A percentile compares a stretch with the other conserved stretches of the same genome.
phyloP scores from a whole-genome alignment of 176 grass and related monocot genomes.

The Olyra latifolia region DNA sequence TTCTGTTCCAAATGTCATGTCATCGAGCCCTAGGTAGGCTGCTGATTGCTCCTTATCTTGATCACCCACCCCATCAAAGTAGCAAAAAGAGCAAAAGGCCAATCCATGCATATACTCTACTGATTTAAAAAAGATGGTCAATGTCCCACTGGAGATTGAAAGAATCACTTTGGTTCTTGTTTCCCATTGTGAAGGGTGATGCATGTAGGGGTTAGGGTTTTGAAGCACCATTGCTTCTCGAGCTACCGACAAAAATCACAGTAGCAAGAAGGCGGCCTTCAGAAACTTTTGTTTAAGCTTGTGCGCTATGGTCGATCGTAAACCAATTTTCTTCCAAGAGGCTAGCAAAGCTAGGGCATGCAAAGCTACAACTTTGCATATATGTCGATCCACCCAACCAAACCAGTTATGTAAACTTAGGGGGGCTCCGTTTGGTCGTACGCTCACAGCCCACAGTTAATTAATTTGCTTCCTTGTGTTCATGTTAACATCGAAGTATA shows the following conservation, averaged over 20 bases:
- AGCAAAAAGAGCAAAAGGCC: background rate
- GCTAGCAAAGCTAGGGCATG: slow-evolving; percentile 31
- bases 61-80: slow-evolving; percentile 19
- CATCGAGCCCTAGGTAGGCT: slow-evolving; percentile 18
- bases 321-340: slow-evolving; percentile 16
- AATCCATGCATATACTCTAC: background rate
- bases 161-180: background rate
- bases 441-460: background rate
- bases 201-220: slow-evolving; percentile 1
- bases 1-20: slow-evolving; percentile 40
- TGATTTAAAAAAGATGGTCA: slow-evolving; percentile 1
- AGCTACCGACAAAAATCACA: slow-evolving; percentile 30
- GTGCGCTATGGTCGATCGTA: slow-evolving; percentile 20
- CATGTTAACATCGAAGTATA: background rate
- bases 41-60: slow-evolving; percentile 32
- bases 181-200: background rate
- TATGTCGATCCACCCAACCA: background rate
- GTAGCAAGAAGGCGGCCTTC: slow-evolving; percentile 31
- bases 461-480: background rate
- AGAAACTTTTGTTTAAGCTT: slow-evolving; percentile 18
- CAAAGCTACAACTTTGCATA: slow-evolving; percentile 24
- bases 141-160: slow-evolving; percentile 22
- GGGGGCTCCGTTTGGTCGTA: background rate
- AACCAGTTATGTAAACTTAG: slow-evolving; percentile 12
- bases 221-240: slow-evolving; percentile 13